phyloP scores from a whole-genome alignment of 2,329 filamentous ascomycete genomes.

The Ceratocystis cacaofunesta region DNA sequence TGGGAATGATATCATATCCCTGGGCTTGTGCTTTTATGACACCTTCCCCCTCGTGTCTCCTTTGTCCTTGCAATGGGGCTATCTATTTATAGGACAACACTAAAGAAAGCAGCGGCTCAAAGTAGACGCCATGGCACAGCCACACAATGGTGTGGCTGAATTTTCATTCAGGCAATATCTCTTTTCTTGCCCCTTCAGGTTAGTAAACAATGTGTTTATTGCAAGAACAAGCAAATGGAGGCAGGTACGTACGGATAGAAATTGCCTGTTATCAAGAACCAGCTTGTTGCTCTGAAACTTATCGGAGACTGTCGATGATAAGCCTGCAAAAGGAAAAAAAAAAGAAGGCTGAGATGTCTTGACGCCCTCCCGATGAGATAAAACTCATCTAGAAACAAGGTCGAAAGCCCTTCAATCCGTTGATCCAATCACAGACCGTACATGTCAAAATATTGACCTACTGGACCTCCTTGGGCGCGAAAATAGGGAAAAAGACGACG shows the following conservation, averaged over 20 bases:
- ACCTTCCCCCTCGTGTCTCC: not conserved
- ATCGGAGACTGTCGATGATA: not conserved
- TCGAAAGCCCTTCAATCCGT: too few relatives aligned
- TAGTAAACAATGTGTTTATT: not conserved
- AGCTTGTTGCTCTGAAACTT: not conserved
- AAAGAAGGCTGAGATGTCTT: not conserved
- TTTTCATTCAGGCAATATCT: not conserved
- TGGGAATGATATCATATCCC: conserved; percentile 1
- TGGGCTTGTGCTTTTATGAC: not conserved
- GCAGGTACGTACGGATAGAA: too few relatives aligned
- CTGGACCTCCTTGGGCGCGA: not conserved
- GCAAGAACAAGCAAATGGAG: too few relatives aligned
- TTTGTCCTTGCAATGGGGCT: not conserved
- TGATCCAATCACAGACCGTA: not conserved
- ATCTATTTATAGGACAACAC: not conserved
- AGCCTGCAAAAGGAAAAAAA: not conserved
- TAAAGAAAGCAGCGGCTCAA: not conserved
- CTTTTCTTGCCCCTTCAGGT: not conserved
- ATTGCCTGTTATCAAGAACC: not conserved
- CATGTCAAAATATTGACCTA: not conserved
- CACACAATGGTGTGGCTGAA: not conserved
- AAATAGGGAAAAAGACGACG: not conserved
- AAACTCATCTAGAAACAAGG: too few relatives aligned
- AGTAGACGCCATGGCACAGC: not conserved
- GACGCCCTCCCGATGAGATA: not conserved